Evolutionary conservation across 208 protist genomes (phyloP), one percentile per base, ranked within the genome.

Genomic region (Trypanosoma rangeli): DNA sequence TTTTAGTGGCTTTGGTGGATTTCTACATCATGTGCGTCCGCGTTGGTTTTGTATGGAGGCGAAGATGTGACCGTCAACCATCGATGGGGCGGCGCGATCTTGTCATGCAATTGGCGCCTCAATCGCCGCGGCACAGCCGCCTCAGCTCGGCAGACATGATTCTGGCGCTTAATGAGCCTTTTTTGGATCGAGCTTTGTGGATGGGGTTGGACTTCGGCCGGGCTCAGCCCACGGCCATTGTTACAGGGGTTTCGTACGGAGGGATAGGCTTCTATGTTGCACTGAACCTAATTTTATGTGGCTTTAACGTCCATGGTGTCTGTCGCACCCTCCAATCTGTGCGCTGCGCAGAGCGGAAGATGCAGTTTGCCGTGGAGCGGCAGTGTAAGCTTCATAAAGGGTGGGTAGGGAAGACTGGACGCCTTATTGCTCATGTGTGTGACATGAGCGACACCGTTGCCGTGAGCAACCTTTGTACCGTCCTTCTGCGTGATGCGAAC

Each of bases 201-300:
- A 76, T 73, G n/a, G 76, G 82, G 5, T 70, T 93, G 24, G 73
- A 73, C 53, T 64, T 54, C 7, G 64, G 20, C 8, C 52, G 58
- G 52, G 68, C 64, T 4, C 76, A 77, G 7, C 87, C 87, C 20
- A 84, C 84, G 0, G 83, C 84, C 22, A 61, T 93, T 60, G 82
- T 93, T 29, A 89, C 87, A 0, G 81, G 80, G 31, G 66, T 93
- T 0, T 87, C 82, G 22, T 82, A 78, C 64, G 87, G 84, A 53
- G 74, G 82, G 42, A 86, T 89, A 52, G 87, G 87, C 61, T 93
- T 93, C 64, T 93, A 89, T 70, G 89, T 82, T 1, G 62, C 84
- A 13, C 73, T 93, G 0, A 74, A 86, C 50, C 73, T 93, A 28
- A 67, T 93, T 44, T 73, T 93, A 7, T 84, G 77, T 58, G 87